These are phyloP conservation scores for Penicillium sp. DNA, from an alignment of 2,329 filamentous ascomycete genomes.

Conservation along the genomic window DNA sequence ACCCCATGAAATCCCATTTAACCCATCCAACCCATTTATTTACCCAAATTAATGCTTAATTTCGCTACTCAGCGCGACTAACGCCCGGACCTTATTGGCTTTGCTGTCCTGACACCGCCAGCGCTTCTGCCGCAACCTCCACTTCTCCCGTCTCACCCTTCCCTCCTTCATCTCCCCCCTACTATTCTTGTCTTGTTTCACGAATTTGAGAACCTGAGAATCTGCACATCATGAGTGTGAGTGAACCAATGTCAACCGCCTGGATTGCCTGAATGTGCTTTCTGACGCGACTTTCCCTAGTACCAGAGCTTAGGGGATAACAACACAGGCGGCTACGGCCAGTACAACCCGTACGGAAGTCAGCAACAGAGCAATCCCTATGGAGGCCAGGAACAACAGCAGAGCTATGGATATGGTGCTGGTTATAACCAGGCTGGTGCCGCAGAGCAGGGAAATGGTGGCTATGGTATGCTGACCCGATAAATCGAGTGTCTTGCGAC, in stretches of 20 bases:
- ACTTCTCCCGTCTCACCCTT: conserved; percentile 26
- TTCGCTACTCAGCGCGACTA: conserved; percentile 2
- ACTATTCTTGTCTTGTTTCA: not conserved
- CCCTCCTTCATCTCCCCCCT: conserved; percentile 11
- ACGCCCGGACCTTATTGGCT: conserved; percentile 9
- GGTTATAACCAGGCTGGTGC: conserved; percentile 31
- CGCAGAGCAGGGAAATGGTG: conserved; percentile 35
- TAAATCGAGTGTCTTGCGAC: conserved; percentile 11
- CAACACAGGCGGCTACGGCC: conserved; percentile 48
- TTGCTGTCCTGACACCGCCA: conserved; percentile 17
- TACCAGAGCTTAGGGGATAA: conserved; percentile 32
- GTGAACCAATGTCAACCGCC: conserved; percentile 34
- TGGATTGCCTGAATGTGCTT: not conserved
- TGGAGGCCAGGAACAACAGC: conserved; percentile 28
- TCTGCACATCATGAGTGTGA: conserved; percentile 50
- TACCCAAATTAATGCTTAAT: conserved; percentile 1
- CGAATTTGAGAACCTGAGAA: not conserved
- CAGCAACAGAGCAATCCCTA: conserved; percentile 29
- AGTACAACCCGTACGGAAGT: conserved; percentile 55
- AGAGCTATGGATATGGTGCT: conserved; percentile 24
- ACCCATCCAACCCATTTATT: not conserved
- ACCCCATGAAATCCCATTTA: not conserved
- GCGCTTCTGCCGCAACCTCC: conserved; percentile 20
- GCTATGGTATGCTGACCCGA: conserved; percentile 34
- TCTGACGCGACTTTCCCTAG: conserved; percentile 19